Base-by-base conservation (phyloP, 2,329 filamentous ascomycete species). In the Knoxdaviesia proteae region DNA sequence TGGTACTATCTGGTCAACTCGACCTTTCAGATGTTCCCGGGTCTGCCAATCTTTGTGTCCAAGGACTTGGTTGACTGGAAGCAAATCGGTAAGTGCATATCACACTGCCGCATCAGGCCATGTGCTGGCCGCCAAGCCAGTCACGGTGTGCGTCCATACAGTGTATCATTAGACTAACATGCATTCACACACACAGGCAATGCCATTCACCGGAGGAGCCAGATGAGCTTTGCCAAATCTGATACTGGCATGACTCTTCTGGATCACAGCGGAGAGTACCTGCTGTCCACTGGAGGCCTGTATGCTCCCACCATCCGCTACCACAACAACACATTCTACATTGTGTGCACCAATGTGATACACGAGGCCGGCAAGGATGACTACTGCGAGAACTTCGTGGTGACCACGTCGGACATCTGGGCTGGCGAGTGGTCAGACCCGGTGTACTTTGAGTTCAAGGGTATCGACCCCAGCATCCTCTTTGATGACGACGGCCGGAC, bases 11-110 rank as follows among this genome's bases (percentile, higher is more conserved):
- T 55, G 36, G 65, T 73, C 46, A 71, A 70, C 50, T 69, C 72
- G 3, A 67, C 69, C 6, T 72, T 74, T 48, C 74, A 74, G 50
- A 64, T 73, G 7, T 75, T 74, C 48, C 61, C 72, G 0, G 70
- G 72, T 31, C 56, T 62, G 0, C 65, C 68, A 40, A 53, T 56
- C 34, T 56, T 55, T 42, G 52, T 53, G 20, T 60, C 56, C 6
- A 53, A 53, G 31, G 54, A 61, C 42, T 49, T 61, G 3, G 42
- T 52, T 32, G 48, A 49, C 42, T 58, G 55, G 56, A 52, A 50
- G 37, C 53, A 55, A 36, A 52, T 58, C 3, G 49, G 52, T 46
- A 32, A 38, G 41, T 45, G 11, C 30, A 36, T 20, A 20, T 20
- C 20, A 20, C 20, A 20, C 20, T 3, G 20, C 20, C 3, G 20